Percentiles rank a stretch among this genome's conserved stretches.
phyloP scores from a whole-genome alignment of 2,329 filamentous ascomycete genomes.

The Rosellinia necatrix region DNA sequence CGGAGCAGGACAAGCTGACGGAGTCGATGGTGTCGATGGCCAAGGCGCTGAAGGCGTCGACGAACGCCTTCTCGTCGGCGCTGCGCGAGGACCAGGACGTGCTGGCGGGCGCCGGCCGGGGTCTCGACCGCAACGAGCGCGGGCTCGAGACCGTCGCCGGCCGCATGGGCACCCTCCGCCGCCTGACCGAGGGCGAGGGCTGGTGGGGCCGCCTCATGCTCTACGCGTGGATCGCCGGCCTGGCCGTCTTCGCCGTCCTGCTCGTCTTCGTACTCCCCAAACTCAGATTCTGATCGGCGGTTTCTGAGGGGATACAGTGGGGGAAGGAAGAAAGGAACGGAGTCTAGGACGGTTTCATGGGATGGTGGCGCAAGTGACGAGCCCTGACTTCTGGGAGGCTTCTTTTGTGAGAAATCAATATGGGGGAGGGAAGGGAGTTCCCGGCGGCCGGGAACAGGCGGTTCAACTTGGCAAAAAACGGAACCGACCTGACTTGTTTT shows the following conservation, averaged over 20 bases:
- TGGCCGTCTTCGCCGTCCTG: conserved; percentile 78
- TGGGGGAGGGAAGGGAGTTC: neutral
- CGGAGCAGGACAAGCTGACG: conserved; percentile 83
- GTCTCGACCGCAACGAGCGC: conserved; percentile 75
- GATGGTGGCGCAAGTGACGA: no score
- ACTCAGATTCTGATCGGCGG: conserved; percentile 78
- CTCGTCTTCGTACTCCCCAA: conserved; percentile 88
- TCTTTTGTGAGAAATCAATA: neutral
- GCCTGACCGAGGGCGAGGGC: conserved; percentile 85
- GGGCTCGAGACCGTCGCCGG: conserved; percentile 77
- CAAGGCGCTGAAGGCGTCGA: conserved; percentile 74
- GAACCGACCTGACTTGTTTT: no score
- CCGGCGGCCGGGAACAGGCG: neutral
- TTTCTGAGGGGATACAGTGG: no score
- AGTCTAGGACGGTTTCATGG: no score
- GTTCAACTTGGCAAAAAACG: conserved; percentile 9
- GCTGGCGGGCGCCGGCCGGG: conserved; percentile 70
- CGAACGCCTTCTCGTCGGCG: conserved; percentile 70
- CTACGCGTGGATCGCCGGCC: conserved; percentile 79
- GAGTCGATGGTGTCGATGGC: conserved; percentile 82
- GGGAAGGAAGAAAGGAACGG: no score
- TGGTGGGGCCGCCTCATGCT: conserved; percentile 85
- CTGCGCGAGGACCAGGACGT: conserved; percentile 75
- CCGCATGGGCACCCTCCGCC: conserved; percentile 75
- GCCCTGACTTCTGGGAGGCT: neutral